phyloP scores from a whole-genome alignment of 768 basidiomycete species.

The Austroboletus eburneus region DNA sequence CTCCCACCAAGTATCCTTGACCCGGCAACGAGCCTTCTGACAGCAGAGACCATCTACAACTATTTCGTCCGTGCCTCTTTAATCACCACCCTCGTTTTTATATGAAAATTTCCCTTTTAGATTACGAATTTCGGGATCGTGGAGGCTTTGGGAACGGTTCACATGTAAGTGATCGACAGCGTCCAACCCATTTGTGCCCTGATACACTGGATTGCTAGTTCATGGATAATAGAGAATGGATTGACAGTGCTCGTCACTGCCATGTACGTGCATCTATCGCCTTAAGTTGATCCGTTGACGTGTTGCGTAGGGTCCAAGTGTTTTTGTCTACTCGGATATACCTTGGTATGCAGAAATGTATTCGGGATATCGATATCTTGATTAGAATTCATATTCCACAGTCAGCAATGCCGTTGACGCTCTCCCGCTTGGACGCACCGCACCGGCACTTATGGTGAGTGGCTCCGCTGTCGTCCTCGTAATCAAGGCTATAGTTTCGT shows the following conservation, averaged over 20 bases:
- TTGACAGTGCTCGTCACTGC: slow-evolving; percentile 14
- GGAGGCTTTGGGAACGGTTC: slow-evolving; percentile 5
- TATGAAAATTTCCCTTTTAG: background rate
- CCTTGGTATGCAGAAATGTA: slow-evolving; percentile 3
- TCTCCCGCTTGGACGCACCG: slow-evolving; percentile 11
- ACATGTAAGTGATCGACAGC: slow-evolving; percentile 5
- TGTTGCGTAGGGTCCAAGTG: slow-evolving; percentile 8
- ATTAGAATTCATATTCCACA: background rate
- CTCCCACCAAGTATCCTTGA: slow-evolving; percentile 11
- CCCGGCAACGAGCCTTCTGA: slow-evolving; percentile 14
- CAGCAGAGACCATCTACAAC: slow-evolving; percentile 15
- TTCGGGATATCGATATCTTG: background rate
- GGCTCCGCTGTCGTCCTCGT: background rate
- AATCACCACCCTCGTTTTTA: background rate
- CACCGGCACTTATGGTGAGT: slow-evolving; percentile 11
- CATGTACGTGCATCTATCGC: slow-evolving; percentile 5
- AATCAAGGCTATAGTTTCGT: background rate
- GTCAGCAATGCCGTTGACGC: slow-evolving; percentile 2
- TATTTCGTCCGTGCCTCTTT: slow-evolving; percentile 13
- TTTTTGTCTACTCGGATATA: slow-evolving; percentile 12
- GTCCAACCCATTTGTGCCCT: background rate
- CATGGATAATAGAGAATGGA: slow-evolving; percentile 16
- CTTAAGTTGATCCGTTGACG: background rate
- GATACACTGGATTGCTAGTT: slow-evolving; percentile 4
- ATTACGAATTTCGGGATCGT: slow-evolving; percentile 11